Base-by-base conservation (phyloP, 179 eudicot genomes). In the Pouteria campechiana region DNA sequence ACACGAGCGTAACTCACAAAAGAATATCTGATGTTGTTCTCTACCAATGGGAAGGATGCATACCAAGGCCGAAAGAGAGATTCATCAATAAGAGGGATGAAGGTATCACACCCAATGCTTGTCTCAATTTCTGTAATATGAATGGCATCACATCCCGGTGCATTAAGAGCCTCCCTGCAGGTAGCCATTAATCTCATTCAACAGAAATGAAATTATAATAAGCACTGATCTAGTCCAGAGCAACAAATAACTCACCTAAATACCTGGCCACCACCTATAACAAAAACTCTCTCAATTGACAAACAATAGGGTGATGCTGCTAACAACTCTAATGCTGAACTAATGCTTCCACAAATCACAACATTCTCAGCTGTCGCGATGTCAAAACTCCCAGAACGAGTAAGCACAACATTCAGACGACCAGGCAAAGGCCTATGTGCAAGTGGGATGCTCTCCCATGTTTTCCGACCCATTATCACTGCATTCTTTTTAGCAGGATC, bases 391-490 rank as follows among this genome's bases (percentile, higher is more conserved):
- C 52, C 62, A 10, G 92, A 73, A 37, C 82, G 90, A 44, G 88
- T 86, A 11, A 90, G 66, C 44, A 90, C 69, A 17, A 86, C 79
- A 58, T 90, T 86, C 34, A 90, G 81, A 49, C 98, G 86, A 31
- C 96, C 90, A 23, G 88, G 74, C 55, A 90, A 63, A 49, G 96
- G 94, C 5, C 94, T 73, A 53, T 46, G 37, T 67, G 58, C 60
- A n/a, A 46, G 35, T 6, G 95, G 96, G 33, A 90, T 76, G 46
- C 94, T 75, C 57, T 90, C 98, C 98, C 98, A 90, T 18, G 98
- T 90, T 72, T 90, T 90, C 55, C 98, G 81, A 9, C 95, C 98
- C 98, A 90, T 90, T 17, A 90, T 51, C 25, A 86, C 84, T 17
- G 96, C 98, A 69, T 90, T 90, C 67, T 60, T 86, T 56, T 79